Evolutionary conservation across 306 rosid genomes (phyloP).

Genomic region (Ochetophila trinervis): DNA sequence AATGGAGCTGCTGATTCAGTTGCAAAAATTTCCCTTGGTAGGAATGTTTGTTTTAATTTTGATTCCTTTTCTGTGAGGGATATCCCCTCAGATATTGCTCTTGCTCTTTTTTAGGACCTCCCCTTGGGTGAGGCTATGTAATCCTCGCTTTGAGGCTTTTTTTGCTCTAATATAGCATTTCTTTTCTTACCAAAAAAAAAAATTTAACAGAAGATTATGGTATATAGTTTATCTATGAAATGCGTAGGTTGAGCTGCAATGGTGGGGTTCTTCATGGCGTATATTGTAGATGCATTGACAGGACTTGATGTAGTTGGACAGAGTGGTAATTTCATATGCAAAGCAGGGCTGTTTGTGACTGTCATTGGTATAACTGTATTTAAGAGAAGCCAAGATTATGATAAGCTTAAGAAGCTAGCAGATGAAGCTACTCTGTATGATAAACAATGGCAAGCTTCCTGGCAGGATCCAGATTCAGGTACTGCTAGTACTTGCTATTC

Average conservation of each 20-base stretch:
- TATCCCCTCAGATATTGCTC: too few species aligned
- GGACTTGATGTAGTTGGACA: constrained; percentile 42
- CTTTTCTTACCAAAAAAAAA: too few species aligned
- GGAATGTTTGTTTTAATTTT: too few species aligned
- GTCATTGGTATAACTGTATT: constrained; percentile 31
- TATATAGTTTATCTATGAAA: too few species aligned
- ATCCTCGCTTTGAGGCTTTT: too few species aligned
- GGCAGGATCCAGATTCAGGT: constrained; percentile 25
- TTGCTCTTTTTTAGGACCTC: too few species aligned
- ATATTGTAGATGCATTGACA: constrained; percentile 35
- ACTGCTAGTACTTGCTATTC: background rate
- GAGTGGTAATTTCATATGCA: constrained; percentile 39
- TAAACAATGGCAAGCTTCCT: constrained; percentile 44
- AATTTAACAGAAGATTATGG: too few species aligned
- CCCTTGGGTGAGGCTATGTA: too few species aligned
- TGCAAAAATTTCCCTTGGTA: too few species aligned
- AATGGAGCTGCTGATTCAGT: too few species aligned
- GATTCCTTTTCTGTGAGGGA: too few species aligned
- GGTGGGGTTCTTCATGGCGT: constrained; percentile 46
- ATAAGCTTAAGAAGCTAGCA: constrained; percentile 29
- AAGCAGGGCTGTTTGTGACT: constrained; percentile 32
- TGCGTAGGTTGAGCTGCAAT: constrained; percentile 40
- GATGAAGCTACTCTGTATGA: constrained; percentile 46
- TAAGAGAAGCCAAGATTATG: constrained; percentile 25
- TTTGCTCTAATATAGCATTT: too few species aligned